phyloP scores from a whole-genome alignment of 108 stramenopile genomes.

The Hondaea fermentalgiana region DNA sequence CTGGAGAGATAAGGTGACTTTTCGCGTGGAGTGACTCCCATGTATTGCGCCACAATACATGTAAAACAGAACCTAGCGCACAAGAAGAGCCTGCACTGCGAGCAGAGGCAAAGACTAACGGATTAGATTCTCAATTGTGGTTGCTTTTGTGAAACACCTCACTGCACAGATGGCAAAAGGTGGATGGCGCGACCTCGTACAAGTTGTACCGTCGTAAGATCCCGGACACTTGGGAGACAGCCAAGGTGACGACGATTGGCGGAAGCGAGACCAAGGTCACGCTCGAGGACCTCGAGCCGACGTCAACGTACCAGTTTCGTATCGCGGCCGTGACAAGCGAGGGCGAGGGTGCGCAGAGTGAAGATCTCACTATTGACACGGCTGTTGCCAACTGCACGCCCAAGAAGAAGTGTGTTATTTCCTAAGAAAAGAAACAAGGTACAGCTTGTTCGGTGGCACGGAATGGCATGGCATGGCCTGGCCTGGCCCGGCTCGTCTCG shows the following conservation, averaged over 20 bases:
- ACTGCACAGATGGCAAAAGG: not conserved
- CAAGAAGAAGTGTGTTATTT: conserved; percentile 5
- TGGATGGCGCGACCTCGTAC: not conserved
- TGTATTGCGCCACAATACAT: too few species aligned
- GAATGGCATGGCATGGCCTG: too few species aligned
- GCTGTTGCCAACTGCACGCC: conserved; percentile 11
- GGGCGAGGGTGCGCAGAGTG: not conserved
- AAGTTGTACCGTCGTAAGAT: conserved; percentile 12
- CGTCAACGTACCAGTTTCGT: not conserved
- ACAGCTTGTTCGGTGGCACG: too few species aligned
- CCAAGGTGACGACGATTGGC: not conserved
- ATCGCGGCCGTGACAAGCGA: not conserved
- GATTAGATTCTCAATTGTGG: too few species aligned
- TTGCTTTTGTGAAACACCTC: too few species aligned
- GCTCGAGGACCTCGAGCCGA: conserved; percentile 4
- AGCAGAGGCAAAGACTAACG: too few species aligned
- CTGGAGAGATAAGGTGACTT: too few species aligned
- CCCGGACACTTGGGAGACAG: not conserved
- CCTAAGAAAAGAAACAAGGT: not conserved
- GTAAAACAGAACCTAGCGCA: too few species aligned
- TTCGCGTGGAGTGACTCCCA: too few species aligned
- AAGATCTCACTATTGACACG: not conserved
- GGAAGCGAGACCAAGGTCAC: not conserved
- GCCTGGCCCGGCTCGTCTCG: too few species aligned
- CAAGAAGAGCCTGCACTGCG: too few species aligned